Evolutionary conservation across 306 rosid genomes (phyloP).

Genomic region (Albizia julibrissin): DNA sequence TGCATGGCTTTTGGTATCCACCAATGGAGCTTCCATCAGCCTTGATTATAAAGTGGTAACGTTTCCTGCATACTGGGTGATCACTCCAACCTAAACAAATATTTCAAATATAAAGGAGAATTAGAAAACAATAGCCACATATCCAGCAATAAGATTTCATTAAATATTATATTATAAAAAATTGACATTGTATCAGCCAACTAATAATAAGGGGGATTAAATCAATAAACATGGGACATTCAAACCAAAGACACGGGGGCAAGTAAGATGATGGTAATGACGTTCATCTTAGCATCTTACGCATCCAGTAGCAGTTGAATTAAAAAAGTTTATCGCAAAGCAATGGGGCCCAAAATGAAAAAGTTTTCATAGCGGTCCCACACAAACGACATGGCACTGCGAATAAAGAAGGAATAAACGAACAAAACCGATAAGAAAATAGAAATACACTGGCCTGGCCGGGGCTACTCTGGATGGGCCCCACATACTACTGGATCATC

Average conservation of each 20-base stretch:
- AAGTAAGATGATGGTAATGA: neutral
- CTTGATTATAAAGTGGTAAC: conserved; percentile 91
- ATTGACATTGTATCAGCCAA: neutral
- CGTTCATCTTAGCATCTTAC: neutral
- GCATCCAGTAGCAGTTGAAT: neutral
- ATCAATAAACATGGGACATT: neutral
- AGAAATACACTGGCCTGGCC: neutral
- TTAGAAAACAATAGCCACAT: conserved; percentile 21
- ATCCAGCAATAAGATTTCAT: neutral
- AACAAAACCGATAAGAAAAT: neutral
- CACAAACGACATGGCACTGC: conserved; percentile 32
- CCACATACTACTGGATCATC: conserved; percentile 24
- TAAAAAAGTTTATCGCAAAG: neutral
- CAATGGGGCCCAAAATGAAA: neutral
- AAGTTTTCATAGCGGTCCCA: conserved; percentile 30
- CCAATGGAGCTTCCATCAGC: conserved; percentile 94
- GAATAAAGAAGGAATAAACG: neutral
- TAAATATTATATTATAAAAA: neutral
- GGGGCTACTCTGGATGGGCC: neutral
- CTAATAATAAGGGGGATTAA: neutral
- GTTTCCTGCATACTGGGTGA: conserved; percentile 89
- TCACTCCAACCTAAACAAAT: conserved; percentile 84
- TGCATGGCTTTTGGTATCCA: conserved; percentile 94
- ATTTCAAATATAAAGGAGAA: conserved; percentile 7
- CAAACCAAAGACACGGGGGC: neutral